A percentile compares a stretch with the other conserved stretches of the same genome.
Evolutionary conservation across 352 stramenopile species (phyloP).

Genomic region (Globisporangium rhizosaccharum): DNA sequence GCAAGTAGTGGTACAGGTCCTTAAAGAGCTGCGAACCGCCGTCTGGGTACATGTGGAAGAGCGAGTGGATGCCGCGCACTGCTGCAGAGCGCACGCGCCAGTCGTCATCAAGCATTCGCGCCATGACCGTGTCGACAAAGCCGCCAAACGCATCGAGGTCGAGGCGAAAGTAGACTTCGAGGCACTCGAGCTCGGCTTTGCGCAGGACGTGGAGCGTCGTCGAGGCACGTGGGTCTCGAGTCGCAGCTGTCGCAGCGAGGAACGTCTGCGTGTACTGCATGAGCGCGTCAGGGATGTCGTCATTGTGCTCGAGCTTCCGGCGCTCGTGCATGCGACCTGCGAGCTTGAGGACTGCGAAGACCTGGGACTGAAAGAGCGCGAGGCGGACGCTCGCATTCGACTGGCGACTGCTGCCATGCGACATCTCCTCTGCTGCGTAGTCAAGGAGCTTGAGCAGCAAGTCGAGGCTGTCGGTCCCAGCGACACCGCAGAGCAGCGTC

Average conservation of each 20-base stretch:
- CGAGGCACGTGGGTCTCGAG: neutral
- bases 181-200: slow-evolving; percentile 33
- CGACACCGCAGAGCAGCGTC: slow-evolving; percentile 53
- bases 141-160: slow-evolving; percentile 38
- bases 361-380: slow-evolving; percentile 49
- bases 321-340: slow-evolving; percentile 48
- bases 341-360: slow-evolving; percentile 36
- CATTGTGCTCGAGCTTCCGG: slow-evolving; percentile 43
- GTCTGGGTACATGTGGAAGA: slow-evolving; percentile 83
- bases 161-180: slow-evolving; percentile 71
- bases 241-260: slow-evolving; percentile 18
- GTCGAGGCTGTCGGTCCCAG: slow-evolving; percentile 51
- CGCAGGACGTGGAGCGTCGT: slow-evolving; percentile 24
- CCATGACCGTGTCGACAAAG: slow-evolving; percentile 49
- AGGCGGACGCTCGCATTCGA: slow-evolving; percentile 20
- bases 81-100: slow-evolving; percentile 47
- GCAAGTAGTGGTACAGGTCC: slow-evolving; percentile 40
- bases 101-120: slow-evolving; percentile 44
- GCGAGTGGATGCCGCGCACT: slow-evolving; percentile 44
- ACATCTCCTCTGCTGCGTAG: slow-evolving; percentile 37
- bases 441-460: slow-evolving; percentile 51
- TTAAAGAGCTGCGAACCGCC: slow-evolving; percentile 48
- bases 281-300: slow-evolving; percentile 42
- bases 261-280: slow-evolving; percentile 35
- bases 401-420: slow-evolving; percentile 15